A percentile compares a stretch with the other conserved stretches of the same genome.
phyloP scores from a whole-genome alignment of 352 stramenopile species.

The Peronospora belbahrii region DNA sequence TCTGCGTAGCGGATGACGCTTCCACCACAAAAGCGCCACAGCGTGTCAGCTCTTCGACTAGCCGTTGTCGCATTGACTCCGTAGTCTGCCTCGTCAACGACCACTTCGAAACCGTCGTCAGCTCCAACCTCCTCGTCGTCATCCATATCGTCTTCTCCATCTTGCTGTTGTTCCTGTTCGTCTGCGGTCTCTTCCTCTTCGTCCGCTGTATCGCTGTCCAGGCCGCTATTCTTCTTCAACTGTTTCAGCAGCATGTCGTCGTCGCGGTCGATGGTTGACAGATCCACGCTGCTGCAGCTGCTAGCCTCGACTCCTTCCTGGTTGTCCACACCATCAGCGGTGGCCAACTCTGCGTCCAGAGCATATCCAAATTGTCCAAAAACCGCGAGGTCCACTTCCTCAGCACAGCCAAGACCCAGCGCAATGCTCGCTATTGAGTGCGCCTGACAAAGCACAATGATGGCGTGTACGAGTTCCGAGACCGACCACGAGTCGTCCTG shows the following conservation, averaged over 20 bases:
- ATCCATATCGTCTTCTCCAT: slow-evolving; percentile 22
- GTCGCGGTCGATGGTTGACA: slow-evolving; percentile 67
- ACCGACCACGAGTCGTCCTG: slow-evolving; percentile 82
- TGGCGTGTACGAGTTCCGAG: slow-evolving; percentile 79
- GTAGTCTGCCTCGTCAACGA: slow-evolving; percentile 44
- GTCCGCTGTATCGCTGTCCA: slow-evolving; percentile 55
- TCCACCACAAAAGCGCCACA: slow-evolving; percentile 79
- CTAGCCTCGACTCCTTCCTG: slow-evolving; percentile 30
- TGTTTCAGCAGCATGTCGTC: slow-evolving; percentile 62
- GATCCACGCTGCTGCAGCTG: slow-evolving; percentile 54
- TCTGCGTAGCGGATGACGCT: slow-evolving; percentile 74
- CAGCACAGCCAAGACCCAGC: slow-evolving; percentile 59
- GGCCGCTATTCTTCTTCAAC: slow-evolving; percentile 44
- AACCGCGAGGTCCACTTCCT: slow-evolving; percentile 69
- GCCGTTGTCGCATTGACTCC: slow-evolving; percentile 27
- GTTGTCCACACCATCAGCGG: slow-evolving; percentile 12
- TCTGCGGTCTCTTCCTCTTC: slow-evolving; percentile 39
- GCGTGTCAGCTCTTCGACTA: slow-evolving; percentile 45
- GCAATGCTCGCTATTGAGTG: slow-evolving; percentile 80
- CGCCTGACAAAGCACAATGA: slow-evolving; percentile 78
- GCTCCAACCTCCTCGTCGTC: slow-evolving; percentile 25
- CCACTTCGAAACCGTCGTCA: slow-evolving; percentile 43
- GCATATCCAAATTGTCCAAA: slow-evolving; percentile 55
- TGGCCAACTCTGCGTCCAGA: slow-evolving; percentile 22
- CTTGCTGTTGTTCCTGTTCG: slow-evolving; percentile 20